These are phyloP conservation scores for Ormosia emarginata DNA, from an alignment of 306 rosid genomes.

Conservation along the genomic window DNA sequence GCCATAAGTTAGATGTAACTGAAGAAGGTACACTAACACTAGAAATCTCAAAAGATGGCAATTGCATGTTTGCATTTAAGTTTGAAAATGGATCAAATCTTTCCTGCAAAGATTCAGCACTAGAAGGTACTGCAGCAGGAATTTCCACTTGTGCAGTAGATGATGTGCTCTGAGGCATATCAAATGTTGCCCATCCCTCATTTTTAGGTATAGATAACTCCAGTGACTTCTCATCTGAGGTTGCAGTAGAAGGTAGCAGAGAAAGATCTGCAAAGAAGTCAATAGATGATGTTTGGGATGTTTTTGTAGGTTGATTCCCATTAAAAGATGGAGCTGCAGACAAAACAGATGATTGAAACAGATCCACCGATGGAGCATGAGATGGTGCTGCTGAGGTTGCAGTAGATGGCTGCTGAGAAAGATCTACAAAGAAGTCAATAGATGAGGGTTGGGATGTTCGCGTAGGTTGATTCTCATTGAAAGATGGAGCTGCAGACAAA, in stretches of 20 bases:
- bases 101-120: slow-evolving; percentile 33
- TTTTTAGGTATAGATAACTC: slow-evolving; percentile 45
- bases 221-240: slow-evolving; percentile 31
- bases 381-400: slow-evolving; percentile 19
- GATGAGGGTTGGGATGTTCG: slow-evolving; percentile 23
- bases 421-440: slow-evolving; percentile 34
- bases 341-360: slow-evolving; percentile 40
- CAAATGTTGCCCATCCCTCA: slow-evolving; percentile 91
- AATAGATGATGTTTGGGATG: slow-evolving; percentile 30
- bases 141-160: slow-evolving; percentile 33
- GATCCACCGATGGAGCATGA: slow-evolving; percentile 38
- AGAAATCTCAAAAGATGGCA: slow-evolving; percentile 45
- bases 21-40: slow-evolving; percentile 28
- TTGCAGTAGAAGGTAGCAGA: slow-evolving; percentile 38
- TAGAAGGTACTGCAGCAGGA: slow-evolving; percentile 28
- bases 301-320: slow-evolving; percentile 38
- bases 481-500: slow-evolving; percentile 14
- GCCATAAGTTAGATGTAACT: slow-evolving; percentile 48
- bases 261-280: slow-evolving; percentile 39
- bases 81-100: slow-evolving; percentile 52
- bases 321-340: slow-evolving; percentile 26
- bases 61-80: slow-evolving; percentile 39
- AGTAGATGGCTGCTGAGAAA: slow-evolving; percentile 33
- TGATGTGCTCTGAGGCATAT: slow-evolving; percentile 45
- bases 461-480: slow-evolving; percentile 20